These are phyloP conservation scores for Daldinia eschscholtzii DNA, from an alignment of 2,329 filamentous ascomycete species.

Conservation along the genomic window DNA sequence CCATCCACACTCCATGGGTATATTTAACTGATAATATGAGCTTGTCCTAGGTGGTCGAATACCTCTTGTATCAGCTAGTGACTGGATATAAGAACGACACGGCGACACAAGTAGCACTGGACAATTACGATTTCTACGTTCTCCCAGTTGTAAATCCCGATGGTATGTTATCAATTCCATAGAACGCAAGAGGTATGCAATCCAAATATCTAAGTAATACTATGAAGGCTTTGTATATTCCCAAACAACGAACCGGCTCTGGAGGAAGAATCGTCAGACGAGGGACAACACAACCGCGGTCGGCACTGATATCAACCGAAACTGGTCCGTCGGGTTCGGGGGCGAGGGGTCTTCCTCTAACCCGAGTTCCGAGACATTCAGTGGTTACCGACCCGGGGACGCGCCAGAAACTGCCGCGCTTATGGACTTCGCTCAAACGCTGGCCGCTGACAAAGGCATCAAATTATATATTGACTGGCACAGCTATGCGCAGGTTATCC, in stretches of 20 bases:
- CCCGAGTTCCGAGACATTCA: conserved; percentile 61
- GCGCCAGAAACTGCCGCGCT: conserved; percentile 63
- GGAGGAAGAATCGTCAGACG: conserved; percentile 66
- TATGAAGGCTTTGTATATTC: conserved; percentile 63
- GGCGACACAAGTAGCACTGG: conserved; percentile 59
- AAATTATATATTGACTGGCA: conserved; percentile 72
- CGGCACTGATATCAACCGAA: conserved; percentile 66
- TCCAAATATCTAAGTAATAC: not conserved
- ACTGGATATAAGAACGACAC: conserved; percentile 57
- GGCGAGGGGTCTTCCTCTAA: conserved; percentile 59
- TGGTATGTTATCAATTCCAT: conserved; percentile 51
- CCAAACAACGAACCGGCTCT: conserved; percentile 63
- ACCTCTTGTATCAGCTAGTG: conserved; percentile 62
- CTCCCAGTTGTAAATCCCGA: conserved; percentile 67
- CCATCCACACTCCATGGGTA: not conserved
- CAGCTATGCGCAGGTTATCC: conserved; percentile 67
- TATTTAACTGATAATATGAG: conserved; percentile 8
- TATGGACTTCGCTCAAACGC: conserved; percentile 59
- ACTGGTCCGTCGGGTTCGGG: conserved; percentile 64
- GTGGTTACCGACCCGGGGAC: conserved; percentile 57
- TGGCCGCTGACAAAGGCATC: conserved; percentile 60
- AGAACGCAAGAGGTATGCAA: not conserved
- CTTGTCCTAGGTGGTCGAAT: conserved; percentile 57
- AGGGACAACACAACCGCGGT: conserved; percentile 57
- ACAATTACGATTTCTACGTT: conserved; percentile 71